These are phyloP conservation scores for Cladosporium sphaerospermum DNA, from an alignment of 2,329 filamentous ascomycete species.

Conservation along the genomic window DNA sequence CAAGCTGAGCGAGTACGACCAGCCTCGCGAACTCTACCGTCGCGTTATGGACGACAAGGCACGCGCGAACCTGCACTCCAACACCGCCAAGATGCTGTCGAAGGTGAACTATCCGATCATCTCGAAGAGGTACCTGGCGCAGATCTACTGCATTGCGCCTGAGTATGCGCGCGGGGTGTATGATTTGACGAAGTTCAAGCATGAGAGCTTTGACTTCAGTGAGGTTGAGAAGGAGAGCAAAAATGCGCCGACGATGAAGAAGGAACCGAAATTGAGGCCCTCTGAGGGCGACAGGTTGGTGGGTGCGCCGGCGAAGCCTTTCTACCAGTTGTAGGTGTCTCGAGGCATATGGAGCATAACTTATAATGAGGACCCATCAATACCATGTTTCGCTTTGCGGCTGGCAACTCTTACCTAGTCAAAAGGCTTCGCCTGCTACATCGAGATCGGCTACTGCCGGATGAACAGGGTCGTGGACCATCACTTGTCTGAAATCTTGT, in stretches of 20 bases:
- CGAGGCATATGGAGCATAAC: too few species aligned
- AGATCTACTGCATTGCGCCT: slow-evolving; percentile 45
- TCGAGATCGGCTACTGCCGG: too few species aligned
- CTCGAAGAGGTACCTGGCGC: slow-evolving; percentile 46
- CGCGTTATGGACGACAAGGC: slow-evolving; percentile 43
- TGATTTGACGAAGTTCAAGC: slow-evolving; percentile 34
- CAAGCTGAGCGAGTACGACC: slow-evolving; percentile 47
- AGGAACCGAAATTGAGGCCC: slow-evolving; percentile 42
- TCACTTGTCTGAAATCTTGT: too few species aligned
- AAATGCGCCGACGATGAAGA: slow-evolving; percentile 41
- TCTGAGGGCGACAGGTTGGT: slow-evolving; percentile 34
- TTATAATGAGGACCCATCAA: too few species aligned
- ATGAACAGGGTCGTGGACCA: too few species aligned
- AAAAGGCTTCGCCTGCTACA: too few species aligned
- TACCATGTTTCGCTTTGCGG: too few species aligned
- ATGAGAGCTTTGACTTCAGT: slow-evolving; percentile 40
- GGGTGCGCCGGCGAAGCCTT: slow-evolving; percentile 30
- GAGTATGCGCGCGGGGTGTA: slow-evolving; percentile 45
- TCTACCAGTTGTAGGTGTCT: slow-evolving; percentile 26
- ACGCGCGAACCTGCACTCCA: slow-evolving; percentile 42
- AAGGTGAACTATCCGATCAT: slow-evolving; percentile 27
- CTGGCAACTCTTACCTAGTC: too few species aligned
- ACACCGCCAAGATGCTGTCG: slow-evolving; percentile 38
- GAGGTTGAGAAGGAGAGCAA: slow-evolving; percentile 42
- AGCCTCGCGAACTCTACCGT: slow-evolving; percentile 45